Base-by-base conservation (phyloP, 1,139 yeast genomes). In the Taphrina betulina region DNA sequence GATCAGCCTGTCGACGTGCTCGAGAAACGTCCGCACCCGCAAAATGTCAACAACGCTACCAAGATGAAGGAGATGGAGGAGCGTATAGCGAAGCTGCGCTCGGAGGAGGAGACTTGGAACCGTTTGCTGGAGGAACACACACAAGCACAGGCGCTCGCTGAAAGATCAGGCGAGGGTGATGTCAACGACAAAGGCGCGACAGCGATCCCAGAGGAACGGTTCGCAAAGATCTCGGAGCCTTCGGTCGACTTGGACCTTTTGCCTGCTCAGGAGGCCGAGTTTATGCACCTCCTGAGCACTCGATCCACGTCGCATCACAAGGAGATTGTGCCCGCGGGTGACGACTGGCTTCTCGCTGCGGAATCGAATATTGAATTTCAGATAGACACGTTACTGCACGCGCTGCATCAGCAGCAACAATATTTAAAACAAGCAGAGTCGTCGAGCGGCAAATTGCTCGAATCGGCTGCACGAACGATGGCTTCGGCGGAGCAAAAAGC, bases 21-120 rank as follows among this genome's bases (percentile, higher is more conserved):
- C 14, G 62, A 61, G 8, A 66, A 74, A 53, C 63, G 65, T 53
- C 83, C 86, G 0, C 83, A 83, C 65, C 78, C 79, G n/a, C 73
- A 78, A 43, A 83, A 83, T 63, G 68, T 72, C 20, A 72, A 77
- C 24, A 82, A 82, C 63, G 64, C 67, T 33, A 70, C 72, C 33
- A 78, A 77, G 57, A 68, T 81, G 23, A 71, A 72, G 44, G 70
- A 75, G 33, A 78, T 78, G 63, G 71, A 75, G 36, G 66, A 69
- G 34, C 75, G 80, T 61, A 66, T 83, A 40, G 65, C 53, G 26
- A 41, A 31, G 17, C 55, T 54, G 28, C 35, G 55, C 26, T 19
- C 33, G 5, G 53, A 57, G 33, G 60, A 51, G 33, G 54, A 24
- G 22, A 40, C 56, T 14, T 57, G 60, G 60, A 16, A 19, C 12